These are phyloP conservation scores for Kwoniella dejecticola DNA, from an alignment of 768 basidiomycete species.

Conservation along the genomic window DNA sequence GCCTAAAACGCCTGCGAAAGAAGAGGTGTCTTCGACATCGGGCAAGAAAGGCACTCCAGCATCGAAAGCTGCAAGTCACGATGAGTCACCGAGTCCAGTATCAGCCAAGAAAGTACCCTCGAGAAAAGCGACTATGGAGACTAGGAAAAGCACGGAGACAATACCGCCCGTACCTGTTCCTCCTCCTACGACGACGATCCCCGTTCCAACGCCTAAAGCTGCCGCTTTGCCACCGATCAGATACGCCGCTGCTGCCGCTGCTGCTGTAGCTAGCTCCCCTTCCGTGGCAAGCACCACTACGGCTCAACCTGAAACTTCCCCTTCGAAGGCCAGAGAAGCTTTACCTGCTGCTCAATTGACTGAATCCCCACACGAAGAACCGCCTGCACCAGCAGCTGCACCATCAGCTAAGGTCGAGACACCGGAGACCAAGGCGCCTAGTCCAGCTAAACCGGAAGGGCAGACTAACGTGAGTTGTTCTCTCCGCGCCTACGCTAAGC, in stretches of 20 bases:
- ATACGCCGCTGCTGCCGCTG: conserved; percentile 89
- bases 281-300: conserved; percentile 13
- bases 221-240: conserved; percentile 64
- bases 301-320: conserved; percentile 14
- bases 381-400: conserved; percentile 18
- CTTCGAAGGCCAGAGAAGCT: conserved; percentile 15
- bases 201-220: conserved; percentile 59
- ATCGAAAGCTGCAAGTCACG: conserved; percentile 24
- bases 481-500: too few relatives aligned
- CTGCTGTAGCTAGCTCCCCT: conserved; percentile 56
- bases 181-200: conserved; percentile 48
- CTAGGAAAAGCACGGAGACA: conserved; percentile 67
- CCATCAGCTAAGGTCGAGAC: conserved; percentile 4
- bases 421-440: not conserved
- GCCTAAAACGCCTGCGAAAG: conserved; percentile 46
- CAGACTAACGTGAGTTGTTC: conserved; percentile 32
- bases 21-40: conserved; percentile 34
- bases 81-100: conserved; percentile 48
- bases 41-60: conserved; percentile 38
- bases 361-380: conserved; percentile 17
- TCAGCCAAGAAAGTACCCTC: conserved; percentile 47
- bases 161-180: conserved; percentile 30
- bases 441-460: conserved; percentile 15
- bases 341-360: conserved; percentile 14
- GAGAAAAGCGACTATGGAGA: conserved; percentile 50